Base-by-base conservation (phyloP, 495 filamentous ascomycete species). In the Neurospora sp. region DNA sequence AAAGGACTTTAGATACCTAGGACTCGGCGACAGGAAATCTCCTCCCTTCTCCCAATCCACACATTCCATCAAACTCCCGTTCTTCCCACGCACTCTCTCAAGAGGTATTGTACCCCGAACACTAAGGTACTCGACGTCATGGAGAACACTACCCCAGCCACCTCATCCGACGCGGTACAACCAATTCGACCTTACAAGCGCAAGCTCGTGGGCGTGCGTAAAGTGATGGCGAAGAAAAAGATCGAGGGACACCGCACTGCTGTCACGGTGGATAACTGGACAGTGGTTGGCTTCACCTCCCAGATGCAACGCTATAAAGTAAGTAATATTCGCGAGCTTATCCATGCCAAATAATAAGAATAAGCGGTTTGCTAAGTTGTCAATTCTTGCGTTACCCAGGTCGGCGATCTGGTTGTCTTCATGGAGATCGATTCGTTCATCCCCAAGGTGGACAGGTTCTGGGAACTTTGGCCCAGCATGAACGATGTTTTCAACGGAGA, bases 361-460 rank as follows among this genome's bases (percentile, higher is more conserved):
- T 18, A 35, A 14, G 14, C 6, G 1, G 14, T 5, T 35, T 4
- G 1, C 54, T 35, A 35, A 62, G 5, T 4, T 62, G 54, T 9
- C 14, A 6, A 9, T 27, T 9, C 5, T 39, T 37, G 27, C 23
- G 5, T 5, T 18, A 12, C 8, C n/a, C 41, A 78, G 72, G 60
- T 70, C 1, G 72, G 72, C 20, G 73, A 77, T n/a, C 37, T 79
- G 4, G 77, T 79, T 12, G 69, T 79, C 18, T 79, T 72, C 31
- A 72, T 78, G 60, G 75, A 79, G 46, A 78, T 79, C 16, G 78
- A 79, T 39, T 73, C 60, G 0, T 75, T 79, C 60, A 39, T 80
- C 20, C 78, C 78, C 35, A 69, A 23, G 1, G 31, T 3, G 5
- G 18, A 37, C 49, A 31, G 71, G 7, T 77, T 75, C 16, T 77